Base-by-base conservation (phyloP, 805 yeast genomes). In the Yamadazyma endophytica region DNA sequence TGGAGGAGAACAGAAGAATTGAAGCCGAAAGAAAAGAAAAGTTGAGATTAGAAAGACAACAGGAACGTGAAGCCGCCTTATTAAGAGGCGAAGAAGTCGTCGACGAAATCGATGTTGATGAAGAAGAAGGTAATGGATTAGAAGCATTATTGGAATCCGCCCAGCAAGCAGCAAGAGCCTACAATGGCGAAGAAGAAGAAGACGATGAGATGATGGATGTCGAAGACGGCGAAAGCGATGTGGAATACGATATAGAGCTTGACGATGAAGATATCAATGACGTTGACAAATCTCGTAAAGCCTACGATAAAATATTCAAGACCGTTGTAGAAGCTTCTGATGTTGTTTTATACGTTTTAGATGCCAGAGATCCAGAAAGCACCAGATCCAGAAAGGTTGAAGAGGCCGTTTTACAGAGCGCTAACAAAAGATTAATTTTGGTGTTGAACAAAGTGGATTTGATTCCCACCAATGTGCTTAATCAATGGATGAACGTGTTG, bases 321-420 rank as follows among this genome's bases (percentile, higher is more conserved):
- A 73, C 88, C 11, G 97, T 92, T 21, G 89, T 92, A 14, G 97
- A 88, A 39, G 82, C 88, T 14, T 70, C 97, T 2, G 98, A 90
- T 55, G 96, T 90, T 33, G 69, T 90, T 13, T 68, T 89, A 34
- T 90, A 92, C 52, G 96, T 90, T n/a, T 65, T 90, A 51, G 98
- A 90, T 61, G 96, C 98, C 1, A 80, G 98, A 59, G 96, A 92
- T 59, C 98, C 98, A 33, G 95, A 86, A 58, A 80, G 87, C 13
- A 90, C 97, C 3, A 77, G 98, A 52, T 88, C 97, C 6, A 77
- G 79, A 54, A 86, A 78, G 53, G 89, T 92, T 24, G 98, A 92
- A 67, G 83, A 86, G 54, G 85, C 94, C 3, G 87, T 92, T 27
- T 62, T 89, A 38, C 82, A 80, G 50, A 75, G 77, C 46, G 83